Percentiles rank a stretch among this genome's conserved stretches.
phyloP scores from a whole-genome alignment of 495 filamentous ascomycete species.

The Neurospora pannonica region DNA sequence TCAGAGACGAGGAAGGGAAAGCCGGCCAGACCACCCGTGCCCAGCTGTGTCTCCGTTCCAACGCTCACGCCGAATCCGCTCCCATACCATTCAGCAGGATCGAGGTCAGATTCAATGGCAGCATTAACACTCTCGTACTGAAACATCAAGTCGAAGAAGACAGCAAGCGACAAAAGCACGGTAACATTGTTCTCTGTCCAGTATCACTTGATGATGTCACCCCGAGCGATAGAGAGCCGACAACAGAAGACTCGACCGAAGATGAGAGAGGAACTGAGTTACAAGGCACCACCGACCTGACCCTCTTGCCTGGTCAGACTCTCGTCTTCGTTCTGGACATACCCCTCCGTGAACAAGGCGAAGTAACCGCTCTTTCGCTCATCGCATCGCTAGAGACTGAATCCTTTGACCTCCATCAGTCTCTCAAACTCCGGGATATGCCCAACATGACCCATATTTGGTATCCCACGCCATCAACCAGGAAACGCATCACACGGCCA shows the following conservation, averaged over 20 bases:
- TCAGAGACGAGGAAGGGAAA: constrained; percentile 64
- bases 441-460: constrained; percentile 36
- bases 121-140: constrained; percentile 48
- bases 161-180: constrained; percentile 1
- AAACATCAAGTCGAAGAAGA: constrained; percentile 22
- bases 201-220: constrained; percentile 7
- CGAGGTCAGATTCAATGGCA: constrained; percentile 58
- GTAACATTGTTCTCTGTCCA: constrained; percentile 4
- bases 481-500: constrained; percentile 37
- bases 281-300: constrained; percentile 54
- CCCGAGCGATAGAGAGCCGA: constrained; percentile 11
- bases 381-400: constrained; percentile 53
- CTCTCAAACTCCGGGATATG: constrained; percentile 41
- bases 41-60: constrained; percentile 68
- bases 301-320: constrained; percentile 55
- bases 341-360: constrained; percentile 71
- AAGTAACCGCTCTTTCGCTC: constrained; percentile 55
- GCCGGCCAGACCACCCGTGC: constrained; percentile 67
- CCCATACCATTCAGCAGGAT: constrained; percentile 58
- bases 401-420: constrained; percentile 58
- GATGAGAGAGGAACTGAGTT: constrained; percentile 20
- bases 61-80: constrained; percentile 49
- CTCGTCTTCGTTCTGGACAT: constrained; percentile 63
- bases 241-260: constrained; percentile 20
- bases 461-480: constrained; percentile 42